Base-by-base conservation (phyloP, 1,284 basidiomycete genomes). In the Sporisorium graminicola region DNA sequence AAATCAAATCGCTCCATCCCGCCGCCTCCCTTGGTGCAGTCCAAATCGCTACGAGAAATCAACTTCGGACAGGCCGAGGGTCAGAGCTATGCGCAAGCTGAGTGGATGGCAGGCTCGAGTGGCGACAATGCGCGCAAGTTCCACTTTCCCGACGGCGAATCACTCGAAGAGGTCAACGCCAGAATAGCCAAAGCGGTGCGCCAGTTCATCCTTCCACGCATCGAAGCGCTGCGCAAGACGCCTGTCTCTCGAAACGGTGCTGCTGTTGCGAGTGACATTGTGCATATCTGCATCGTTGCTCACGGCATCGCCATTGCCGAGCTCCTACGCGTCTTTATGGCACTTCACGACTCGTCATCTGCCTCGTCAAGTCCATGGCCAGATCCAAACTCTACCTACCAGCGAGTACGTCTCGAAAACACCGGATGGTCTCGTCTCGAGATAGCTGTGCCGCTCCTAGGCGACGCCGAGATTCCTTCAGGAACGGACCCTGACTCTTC, bases 281-380 rank as follows among this genome's bases (percentile, higher is more conserved):
- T 89, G 8, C 90, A 92, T 77, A 85, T 94, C 40, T 91, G 91
- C 2, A 84, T 94, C 50, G 91, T 94, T 33, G 93, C 93, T 84
- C 93, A 94, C 83, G 93, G 93, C 0, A 85, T 93, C 44, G 91
- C 91, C 83, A 91, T 94, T 44, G 88, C 89, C 57, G 92, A 93
- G 55, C 58, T 82, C 22, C 43, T 82, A 37, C 62, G 79, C 8
- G 74, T 81, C 57, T 76, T 82, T 26, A 79, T 82, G 68, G 65
- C 69, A 16, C 64, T 78, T 9, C 80, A 82, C 52, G 75, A 78
- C 43, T 44, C 56, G 16, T 65, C 68, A 1, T 16, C 58, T n/a
- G 59, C 68, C 8, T n/a, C 58, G 2, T 47, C 40, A 27, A 77
- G 74, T 44, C 68, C 86, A 5, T 82, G 85, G 40, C 74, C 80